Evolutionary conservation across 768 basidiomycete species (phyloP), one percentile per base, ranked within the genome.

Genomic region (Pulveroboletus ravenelii): DNA sequence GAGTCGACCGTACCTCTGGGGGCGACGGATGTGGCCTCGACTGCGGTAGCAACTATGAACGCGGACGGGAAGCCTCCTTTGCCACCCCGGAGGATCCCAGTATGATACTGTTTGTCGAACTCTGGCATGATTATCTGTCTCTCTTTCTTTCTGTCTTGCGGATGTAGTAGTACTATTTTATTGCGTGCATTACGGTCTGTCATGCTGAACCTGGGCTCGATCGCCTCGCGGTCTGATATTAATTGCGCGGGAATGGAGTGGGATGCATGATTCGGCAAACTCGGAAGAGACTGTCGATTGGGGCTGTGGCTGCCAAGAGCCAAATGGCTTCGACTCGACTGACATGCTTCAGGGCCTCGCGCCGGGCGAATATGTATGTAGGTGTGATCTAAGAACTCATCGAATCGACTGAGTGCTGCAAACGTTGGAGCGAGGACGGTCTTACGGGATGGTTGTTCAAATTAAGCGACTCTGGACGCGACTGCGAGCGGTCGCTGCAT

Each of bases 21-120:
- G 10, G 13, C 45, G n/a, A 27, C 18, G 36, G 56, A 51, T 6
- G 20, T 32, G 41, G 41, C 14, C 36, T 50, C 55, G 44, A 50
- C 41, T 39, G 47, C 29, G 46, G 53, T 44, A 2, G 14, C 43
- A 12, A 40, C 41, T 3, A 34, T 47, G 30, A 44, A 29, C 31
- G 41, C 49, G 12, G 51, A 56, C 41, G 52, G 44, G 36, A 69
- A 54, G 37, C 70, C 70, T 2, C 70, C 70, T 12, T 55, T 71
- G 36, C 70, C 70, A n/a, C 70, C 70, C n/a, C 69, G 70, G 35
- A 59, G 60, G 37, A 29, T 46, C 8, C 42, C 55, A 10, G 44
- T n/a, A 37, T 64, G 49, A 65, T 23, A 14, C 3, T 25, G 18
- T 17, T 4, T n/a, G 3, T 23, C 27, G 8, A 4, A 37, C 20